phyloP scores from a whole-genome alignment of 2,329 filamentous ascomycete genomes.

The Cladosporium austrohemisphaericum region DNA sequence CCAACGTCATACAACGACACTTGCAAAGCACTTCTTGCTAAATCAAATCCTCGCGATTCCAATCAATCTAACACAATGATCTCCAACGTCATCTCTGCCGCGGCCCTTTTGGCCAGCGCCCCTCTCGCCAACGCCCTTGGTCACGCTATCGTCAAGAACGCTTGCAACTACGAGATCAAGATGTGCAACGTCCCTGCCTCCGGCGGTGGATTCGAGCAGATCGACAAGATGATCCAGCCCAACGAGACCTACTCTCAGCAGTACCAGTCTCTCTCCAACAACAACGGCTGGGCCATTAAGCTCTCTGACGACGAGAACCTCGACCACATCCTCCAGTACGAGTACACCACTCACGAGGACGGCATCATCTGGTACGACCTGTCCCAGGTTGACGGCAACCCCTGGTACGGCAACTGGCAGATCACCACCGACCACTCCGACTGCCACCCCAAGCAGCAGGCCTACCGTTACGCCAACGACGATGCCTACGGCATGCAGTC shows the following conservation, averaged over 20 bases:
- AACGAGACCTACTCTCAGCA: slow-evolving; percentile 30
- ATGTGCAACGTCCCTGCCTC: slow-evolving; percentile 30
- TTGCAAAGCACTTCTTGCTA: slow-evolving; percentile 3
- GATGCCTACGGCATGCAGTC: slow-evolving; percentile 39
- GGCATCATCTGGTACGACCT: slow-evolving; percentile 38
- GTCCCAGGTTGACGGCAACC: slow-evolving; percentile 37
- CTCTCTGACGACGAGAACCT: slow-evolving; percentile 29
- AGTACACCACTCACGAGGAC: slow-evolving; percentile 37
- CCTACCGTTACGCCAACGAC: slow-evolving; percentile 38
- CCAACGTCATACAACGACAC: slow-evolving; percentile 14
- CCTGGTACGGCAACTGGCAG: slow-evolving; percentile 36
- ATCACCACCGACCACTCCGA: slow-evolving; percentile 28
- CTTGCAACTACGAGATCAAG: slow-evolving; percentile 32
- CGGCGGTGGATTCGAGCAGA: slow-evolving; percentile 25
- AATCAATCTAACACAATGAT: slow-evolving; percentile 11
- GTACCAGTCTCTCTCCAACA: slow-evolving; percentile 34
- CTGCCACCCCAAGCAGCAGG: slow-evolving; percentile 32
- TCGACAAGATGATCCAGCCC: slow-evolving; percentile 25
- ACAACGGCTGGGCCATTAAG: slow-evolving; percentile 39
- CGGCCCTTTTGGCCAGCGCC: slow-evolving; percentile 27
- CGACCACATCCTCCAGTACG: slow-evolving; percentile 35
- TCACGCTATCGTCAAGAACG: slow-evolving; percentile 31
- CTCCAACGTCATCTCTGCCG: slow-evolving; percentile 22
- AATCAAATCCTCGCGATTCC: slow-evolving; percentile 1
- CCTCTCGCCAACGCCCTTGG: slow-evolving; percentile 26